A percentile compares a stretch with the other conserved stretches of the same genome.
phyloP scores from a whole-genome alignment of 306 rosid genomes.

The Elaeagnus macrophylla region DNA sequence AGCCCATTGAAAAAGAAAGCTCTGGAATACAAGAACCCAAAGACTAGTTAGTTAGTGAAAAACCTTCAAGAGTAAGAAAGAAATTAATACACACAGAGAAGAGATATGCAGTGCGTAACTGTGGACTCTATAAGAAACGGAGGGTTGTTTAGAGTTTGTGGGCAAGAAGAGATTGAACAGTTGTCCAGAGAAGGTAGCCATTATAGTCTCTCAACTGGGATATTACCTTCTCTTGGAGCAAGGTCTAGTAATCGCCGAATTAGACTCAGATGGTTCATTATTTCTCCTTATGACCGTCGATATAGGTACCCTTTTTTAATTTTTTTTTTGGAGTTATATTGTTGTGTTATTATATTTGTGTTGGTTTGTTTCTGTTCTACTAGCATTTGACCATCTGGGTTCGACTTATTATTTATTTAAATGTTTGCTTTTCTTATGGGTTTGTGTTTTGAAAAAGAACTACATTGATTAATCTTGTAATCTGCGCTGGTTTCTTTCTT shows the following conservation, averaged over 20 bases:
- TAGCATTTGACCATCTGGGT: background rate
- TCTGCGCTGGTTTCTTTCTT: background rate
- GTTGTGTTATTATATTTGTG: background rate
- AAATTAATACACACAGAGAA: background rate
- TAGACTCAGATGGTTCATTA: conserved; percentile 31
- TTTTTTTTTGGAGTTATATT: background rate
- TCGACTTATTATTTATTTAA: background rate
- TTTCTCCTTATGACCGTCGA: conserved; percentile 67
- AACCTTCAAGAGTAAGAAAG: background rate
- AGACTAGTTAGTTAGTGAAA: background rate
- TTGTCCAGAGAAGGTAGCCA: conserved; percentile 76
- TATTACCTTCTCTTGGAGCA: conserved; percentile 83
- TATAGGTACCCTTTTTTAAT: conserved; percentile 45
- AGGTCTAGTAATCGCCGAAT: conserved; percentile 45
- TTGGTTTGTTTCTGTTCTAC: background rate
- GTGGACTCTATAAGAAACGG: conserved; percentile 18
- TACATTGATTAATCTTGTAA: conserved; percentile 2
- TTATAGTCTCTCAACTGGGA: conserved; percentile 63
- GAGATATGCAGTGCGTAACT: background rate
- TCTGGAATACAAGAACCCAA: too few relatives aligned
- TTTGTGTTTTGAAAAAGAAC: background rate
- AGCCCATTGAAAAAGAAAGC: too few relatives aligned
- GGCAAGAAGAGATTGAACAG: conserved; percentile 48
- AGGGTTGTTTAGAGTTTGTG: conserved; percentile 39
- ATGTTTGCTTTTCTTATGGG: background rate